These are phyloP conservation scores for Trametopsis cervina DNA, from an alignment of 768 basidiomycete species.

Conservation along the genomic window DNA sequence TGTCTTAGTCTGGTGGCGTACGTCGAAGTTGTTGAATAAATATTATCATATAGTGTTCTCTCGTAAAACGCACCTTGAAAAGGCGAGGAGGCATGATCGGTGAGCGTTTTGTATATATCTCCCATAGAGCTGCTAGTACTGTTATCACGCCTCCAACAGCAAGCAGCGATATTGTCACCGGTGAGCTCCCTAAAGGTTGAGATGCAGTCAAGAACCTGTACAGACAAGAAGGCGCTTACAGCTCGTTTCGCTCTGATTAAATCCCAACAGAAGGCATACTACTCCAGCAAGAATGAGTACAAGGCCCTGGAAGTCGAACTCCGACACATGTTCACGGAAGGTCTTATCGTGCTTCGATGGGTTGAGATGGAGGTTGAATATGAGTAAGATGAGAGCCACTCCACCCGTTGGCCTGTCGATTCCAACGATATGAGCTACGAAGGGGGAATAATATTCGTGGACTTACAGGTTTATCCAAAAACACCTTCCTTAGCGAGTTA, in stretches of 20 bases:
- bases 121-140: conserved; percentile 26
- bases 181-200: conserved; percentile 19
- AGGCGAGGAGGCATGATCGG: conserved; percentile 35
- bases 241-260: conserved; percentile 27
- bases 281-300: conserved; percentile 27
- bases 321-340: conserved; percentile 23
- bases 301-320: conserved; percentile 37
- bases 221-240: conserved; percentile 25
- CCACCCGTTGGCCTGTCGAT: conserved; percentile 30
- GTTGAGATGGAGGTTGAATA: conserved; percentile 31
- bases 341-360: conserved; percentile 26
- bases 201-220: background rate
- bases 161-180: conserved; percentile 31
- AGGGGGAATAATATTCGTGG: background rate
- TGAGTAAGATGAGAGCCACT: conserved; percentile 23
- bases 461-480: too few species aligned
- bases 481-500: background rate
- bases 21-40: too few species aligned
- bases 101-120: conserved; percentile 26
- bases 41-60: too few species aligned
- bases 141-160: conserved; percentile 28
- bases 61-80: conserved; percentile 22
- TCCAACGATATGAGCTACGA: background rate
- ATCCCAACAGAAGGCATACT: conserved; percentile 32
- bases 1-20: conserved; percentile 28